Evolutionary conservation across 352 stramenopile genomes (phyloP).

Genomic region (Stephanocyclus meneghinianus): DNA sequence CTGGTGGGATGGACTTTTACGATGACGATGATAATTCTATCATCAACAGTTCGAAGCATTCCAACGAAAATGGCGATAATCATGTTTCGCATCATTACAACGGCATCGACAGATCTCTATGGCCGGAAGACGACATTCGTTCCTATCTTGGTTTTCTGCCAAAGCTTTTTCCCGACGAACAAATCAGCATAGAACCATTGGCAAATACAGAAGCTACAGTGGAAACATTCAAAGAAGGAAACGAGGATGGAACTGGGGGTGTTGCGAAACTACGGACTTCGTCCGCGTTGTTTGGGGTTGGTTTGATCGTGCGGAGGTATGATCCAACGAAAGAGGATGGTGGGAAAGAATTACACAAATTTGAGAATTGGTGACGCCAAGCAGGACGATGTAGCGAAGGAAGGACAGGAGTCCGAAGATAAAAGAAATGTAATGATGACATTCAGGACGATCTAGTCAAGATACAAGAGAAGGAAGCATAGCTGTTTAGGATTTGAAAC

Average conservation of each 20-base stretch:
- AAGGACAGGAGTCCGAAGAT: conserved; percentile 22
- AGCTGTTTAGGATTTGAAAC: not conserved
- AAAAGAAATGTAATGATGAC: conserved; percentile 2
- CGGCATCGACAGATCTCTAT: conserved; percentile 22
- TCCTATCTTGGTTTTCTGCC: conserved; percentile 45
- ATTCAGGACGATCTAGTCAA: not conserved
- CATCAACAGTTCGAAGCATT: conserved; percentile 18
- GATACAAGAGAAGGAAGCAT: conserved; percentile 1
- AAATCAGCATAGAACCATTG: conserved; percentile 31
- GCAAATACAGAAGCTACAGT: not conserved
- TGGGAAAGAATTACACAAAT: conserved; percentile 31
- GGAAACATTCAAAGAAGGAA: not conserved
- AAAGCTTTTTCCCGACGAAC: conserved; percentile 38
- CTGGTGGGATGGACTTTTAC: conserved; percentile 40
- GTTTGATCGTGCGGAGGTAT: conserved; percentile 66
- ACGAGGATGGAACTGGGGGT: not conserved
- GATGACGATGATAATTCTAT: conserved; percentile 11
- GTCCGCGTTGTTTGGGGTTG: conserved; percentile 15
- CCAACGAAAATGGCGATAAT: conserved; percentile 14
- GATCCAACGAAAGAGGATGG: conserved; percentile 66
- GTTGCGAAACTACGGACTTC: not conserved
- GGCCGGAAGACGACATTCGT: conserved; percentile 40
- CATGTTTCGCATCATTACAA: not conserved
- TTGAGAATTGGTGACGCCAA: not conserved
- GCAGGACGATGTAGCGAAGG: not conserved